Percentiles rank a stretch among this genome's conserved stretches.
These are phyloP conservation scores for Mortierella sp. DNA, from an alignment of 371 early-diverging fungal genomes.

Conservation along the genomic window DNA sequence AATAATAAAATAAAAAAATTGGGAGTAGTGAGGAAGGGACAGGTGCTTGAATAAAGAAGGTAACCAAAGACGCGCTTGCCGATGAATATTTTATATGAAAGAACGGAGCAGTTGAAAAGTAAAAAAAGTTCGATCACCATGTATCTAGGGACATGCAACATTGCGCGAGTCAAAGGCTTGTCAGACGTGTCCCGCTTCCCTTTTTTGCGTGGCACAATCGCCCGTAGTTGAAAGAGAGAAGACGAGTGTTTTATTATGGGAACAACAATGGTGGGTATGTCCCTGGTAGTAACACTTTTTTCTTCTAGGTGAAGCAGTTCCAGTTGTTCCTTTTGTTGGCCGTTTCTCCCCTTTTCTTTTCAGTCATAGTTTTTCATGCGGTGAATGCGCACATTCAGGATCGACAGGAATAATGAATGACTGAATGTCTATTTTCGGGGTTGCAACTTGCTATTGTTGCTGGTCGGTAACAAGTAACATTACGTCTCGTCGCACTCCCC, in stretches of 20 bases:
- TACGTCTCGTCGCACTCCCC: too few relatives aligned
- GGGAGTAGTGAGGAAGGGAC: neutral
- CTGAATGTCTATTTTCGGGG: slow-evolving; percentile 7
- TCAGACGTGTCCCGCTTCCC: neutral
- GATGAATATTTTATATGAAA: neutral
- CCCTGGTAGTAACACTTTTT: neutral
- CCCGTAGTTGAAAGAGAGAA: neutral
- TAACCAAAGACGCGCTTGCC: too few relatives aligned
- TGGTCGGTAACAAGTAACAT: too few relatives aligned
- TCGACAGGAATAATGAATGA: neutral
- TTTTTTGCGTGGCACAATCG: neutral
- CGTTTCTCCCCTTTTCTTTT: neutral
- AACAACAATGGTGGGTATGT: neutral
- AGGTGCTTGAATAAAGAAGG: neutral
- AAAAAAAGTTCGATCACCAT: neutral
- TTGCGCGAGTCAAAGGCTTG: neutral
- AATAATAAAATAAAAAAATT: neutral
- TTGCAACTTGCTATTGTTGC: neutral
- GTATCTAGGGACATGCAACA: neutral
- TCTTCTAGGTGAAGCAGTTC: neutral
- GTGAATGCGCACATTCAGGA: neutral
- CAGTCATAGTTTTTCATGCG: neutral
- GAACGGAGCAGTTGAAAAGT: neutral
- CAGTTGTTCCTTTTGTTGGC: neutral
- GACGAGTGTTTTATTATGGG: too few relatives aligned